Evolutionary conservation across 2,329 filamentous ascomycete genomes (phyloP).

Genomic region (Tolypocladium guangdongense): DNA sequence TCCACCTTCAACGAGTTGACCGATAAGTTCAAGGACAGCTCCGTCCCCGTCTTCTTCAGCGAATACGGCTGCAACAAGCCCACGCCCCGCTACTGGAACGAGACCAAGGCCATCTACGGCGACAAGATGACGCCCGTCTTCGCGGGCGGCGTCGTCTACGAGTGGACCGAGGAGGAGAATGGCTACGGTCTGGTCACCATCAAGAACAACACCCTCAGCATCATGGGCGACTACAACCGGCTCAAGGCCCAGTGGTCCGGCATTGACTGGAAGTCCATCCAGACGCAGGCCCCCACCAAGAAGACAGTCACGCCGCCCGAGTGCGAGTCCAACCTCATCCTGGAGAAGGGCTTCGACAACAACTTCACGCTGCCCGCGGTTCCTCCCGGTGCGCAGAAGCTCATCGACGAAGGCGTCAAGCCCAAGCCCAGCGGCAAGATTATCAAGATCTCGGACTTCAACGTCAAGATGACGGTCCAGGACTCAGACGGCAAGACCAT

Average conservation of each 20-base stretch:
- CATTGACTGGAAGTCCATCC: constrained; percentile 59
- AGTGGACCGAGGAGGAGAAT: constrained; percentile 63
- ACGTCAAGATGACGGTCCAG: constrained; percentile 35
- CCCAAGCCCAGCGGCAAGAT: constrained; percentile 56
- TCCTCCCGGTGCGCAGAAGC: constrained; percentile 54
- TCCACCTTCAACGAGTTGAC: constrained; percentile 55
- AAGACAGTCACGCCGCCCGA: constrained; percentile 41
- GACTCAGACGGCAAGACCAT: constrained; percentile 30
- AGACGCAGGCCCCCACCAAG: constrained; percentile 47
- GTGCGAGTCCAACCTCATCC: constrained; percentile 60
- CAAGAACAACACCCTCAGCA: constrained; percentile 43
- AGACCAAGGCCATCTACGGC: constrained; percentile 63
- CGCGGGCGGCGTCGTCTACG: constrained; percentile 71
- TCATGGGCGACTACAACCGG: constrained; percentile 59
- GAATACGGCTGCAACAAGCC: constrained; percentile 71
- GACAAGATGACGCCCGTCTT: constrained; percentile 56
- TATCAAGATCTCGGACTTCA: constrained; percentile 54
- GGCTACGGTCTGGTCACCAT: constrained; percentile 55
- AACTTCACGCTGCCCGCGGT: constrained; percentile 68
- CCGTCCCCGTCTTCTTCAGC: constrained; percentile 71
- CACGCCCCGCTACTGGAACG: constrained; percentile 62
- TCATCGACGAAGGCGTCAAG: constrained; percentile 68
- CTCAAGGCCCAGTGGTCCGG: constrained; percentile 66
- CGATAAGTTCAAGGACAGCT: constrained; percentile 50
- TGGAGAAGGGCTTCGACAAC: constrained; percentile 54